Evolutionary conservation across 1,284 basidiomycete species (phyloP), one percentile per base, ranked within the genome.

Genomic region (Grifola frondosa): DNA sequence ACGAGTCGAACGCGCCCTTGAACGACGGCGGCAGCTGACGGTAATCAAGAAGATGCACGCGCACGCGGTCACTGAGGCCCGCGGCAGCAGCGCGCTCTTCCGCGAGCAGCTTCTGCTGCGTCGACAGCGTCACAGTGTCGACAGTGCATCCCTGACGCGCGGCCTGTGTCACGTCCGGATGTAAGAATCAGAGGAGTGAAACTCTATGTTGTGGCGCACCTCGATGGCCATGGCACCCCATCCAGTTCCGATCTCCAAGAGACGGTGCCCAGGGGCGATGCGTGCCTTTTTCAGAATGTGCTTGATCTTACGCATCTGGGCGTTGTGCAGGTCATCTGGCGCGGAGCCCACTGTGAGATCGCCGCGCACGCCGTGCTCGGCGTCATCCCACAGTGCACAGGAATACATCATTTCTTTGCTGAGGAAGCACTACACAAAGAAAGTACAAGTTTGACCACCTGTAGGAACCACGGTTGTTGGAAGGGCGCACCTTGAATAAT

Each of bases 331-430:
- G 57, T 88, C 84, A 30, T 19, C 71, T 66, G 42, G 73, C 69
- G 17, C 72, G 71, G 36, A 63, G 54, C 23, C 28, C 15, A 6
- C 26, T n/a, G 13, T 30, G 33, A 62, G 47, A 39, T 87, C 84
- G 2, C 84, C 84, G 26, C 76, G 74, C 41, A 84, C 73, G 26
- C 81, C 82, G 49, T 77, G 76, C 60, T 90, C 86, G 6, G 74
- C 70, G 24, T 84, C 79, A 36, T 68, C 70, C 79, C 84, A 92
- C 36, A 91, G 74, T 1, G 79, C 88, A 57, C 85, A 91, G 1
- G 88, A 91, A 63, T 93, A 94, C 74, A 89, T 92, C 91, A 94
- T 93, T 63, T 94, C 90, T 38, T 74, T 69, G 52, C 81, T 85
- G 17, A 93, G 70, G 70, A 93, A 91, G 12, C 84, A 79, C 74